phyloP scores from a whole-genome alignment of 1,139 yeast species.

The Pichia sp. region DNA sequence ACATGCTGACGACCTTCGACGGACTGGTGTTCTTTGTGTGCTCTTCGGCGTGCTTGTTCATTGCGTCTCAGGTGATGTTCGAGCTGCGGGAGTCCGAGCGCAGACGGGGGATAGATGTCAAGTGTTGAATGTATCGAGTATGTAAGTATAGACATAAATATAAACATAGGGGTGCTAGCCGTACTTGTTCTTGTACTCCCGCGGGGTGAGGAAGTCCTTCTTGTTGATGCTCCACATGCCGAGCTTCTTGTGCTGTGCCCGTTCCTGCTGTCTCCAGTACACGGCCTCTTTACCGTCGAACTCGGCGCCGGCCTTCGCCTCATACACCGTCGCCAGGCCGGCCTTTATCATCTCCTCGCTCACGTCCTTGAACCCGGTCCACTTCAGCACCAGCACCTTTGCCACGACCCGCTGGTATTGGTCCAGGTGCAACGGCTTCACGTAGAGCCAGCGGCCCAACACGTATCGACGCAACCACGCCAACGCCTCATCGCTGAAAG shows the following conservation, averaged over 20 bases:
- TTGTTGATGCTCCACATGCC: constrained; percentile 69
- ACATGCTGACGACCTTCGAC: constrained; percentile 64
- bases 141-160: not conserved
- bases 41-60: constrained; percentile 66
- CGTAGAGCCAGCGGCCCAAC: constrained; percentile 60
- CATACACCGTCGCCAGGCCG: constrained; percentile 88
- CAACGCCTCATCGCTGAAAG: constrained; percentile 79
- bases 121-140: constrained; percentile 41
- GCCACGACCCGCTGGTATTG: constrained; percentile 90
- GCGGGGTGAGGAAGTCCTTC: constrained; percentile 63
- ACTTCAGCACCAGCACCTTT: constrained; percentile 68
- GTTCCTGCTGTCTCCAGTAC: constrained; percentile 55
- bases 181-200: constrained; percentile 59
- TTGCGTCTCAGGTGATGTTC: constrained; percentile 91
- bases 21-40: constrained; percentile 66
- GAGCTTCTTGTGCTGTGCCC: constrained; percentile 49
- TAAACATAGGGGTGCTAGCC: constrained; percentile 2
- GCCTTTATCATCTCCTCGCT: constrained; percentile 79
- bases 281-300: constrained; percentile 69
- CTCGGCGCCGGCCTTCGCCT: constrained; percentile 75
- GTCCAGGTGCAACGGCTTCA: constrained; percentile 77
- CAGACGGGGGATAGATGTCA: constrained; percentile 74
- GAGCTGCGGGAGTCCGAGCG: constrained; percentile 84
- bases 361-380: constrained; percentile 72
- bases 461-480: constrained; percentile 65